Evolutionary conservation across 805 yeast genomes (phyloP), one percentile per base, ranked within the genome.

Genomic region (Zygotorulaspora chibaensis): DNA sequence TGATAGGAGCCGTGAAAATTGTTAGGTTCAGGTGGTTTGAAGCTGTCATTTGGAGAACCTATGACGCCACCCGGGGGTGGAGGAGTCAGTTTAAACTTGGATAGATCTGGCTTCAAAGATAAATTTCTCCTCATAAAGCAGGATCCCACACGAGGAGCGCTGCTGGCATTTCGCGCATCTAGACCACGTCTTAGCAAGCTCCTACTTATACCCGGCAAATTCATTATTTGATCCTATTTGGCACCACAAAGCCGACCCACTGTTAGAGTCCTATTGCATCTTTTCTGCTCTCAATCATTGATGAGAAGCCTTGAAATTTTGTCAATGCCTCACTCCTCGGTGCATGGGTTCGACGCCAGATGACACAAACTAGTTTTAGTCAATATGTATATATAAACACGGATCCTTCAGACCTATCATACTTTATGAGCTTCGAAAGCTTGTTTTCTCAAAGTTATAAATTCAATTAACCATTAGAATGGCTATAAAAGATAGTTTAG

Each of bases 21-120:
- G 57, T 74, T 71, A 4, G 81, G 66, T 42, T 72, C 68, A 28
- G 87, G 87, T 10, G 77, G 75, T 15, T 80, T 80, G 50, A 79
- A 78, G 3, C 88, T 83, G 46, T 84, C 90, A 59, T 84, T 84
- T 31, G 81, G 84, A 11, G 81, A 76, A 16, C 90, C 93, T 16
- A 79, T 78, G 46, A 84, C 77, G 60, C 73, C 68, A 15, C 91
- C 91, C 34, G 87, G 85, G 11, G 90, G 90, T 62, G 84, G 87
- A 40, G 79, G 77, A 40, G 71, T 77, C 38, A 79, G 68, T 57
- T 75, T 79, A 41, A 62, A 59, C 43, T 65, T 66, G 12, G 57
- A 43, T 25, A 64, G 53, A 42, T 60, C 48, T 12, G 68, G 66
- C 23, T 52, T 53, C 28, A 56, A 35, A 12, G 58, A 53, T n/a